phyloP scores from a whole-genome alignment of 768 basidiomycete genomes.

The Russula sp. region DNA sequence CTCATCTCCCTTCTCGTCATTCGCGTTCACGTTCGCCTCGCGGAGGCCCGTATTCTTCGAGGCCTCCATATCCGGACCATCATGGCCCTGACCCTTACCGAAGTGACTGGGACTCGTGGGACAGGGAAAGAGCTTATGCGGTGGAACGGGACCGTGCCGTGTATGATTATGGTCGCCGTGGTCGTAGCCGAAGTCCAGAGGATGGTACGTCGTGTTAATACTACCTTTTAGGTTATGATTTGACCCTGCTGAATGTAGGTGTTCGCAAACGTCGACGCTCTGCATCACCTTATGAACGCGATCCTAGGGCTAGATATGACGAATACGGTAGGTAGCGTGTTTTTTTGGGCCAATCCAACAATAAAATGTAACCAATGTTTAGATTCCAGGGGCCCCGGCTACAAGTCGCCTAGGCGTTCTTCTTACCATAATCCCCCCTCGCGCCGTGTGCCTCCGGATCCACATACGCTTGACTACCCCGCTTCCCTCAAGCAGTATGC shows the following conservation, averaged over 20 bases:
- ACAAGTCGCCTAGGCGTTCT: conserved; percentile 59
- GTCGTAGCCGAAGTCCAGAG: conserved; percentile 79
- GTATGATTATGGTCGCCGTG: conserved; percentile 67
- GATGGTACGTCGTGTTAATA: conserved; percentile 48
- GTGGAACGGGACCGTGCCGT: conserved; percentile 67
- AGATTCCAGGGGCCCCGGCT: conserved; percentile 62
- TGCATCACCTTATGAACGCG: conserved; percentile 75
- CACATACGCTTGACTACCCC: conserved; percentile 78
- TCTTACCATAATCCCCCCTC: conserved; percentile 49
- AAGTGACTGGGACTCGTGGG: conserved; percentile 66
- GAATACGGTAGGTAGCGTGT: conserved; percentile 61
- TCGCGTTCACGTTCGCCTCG: conserved; percentile 81
- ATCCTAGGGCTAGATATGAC: conserved; percentile 78
- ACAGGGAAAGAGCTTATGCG: conserved; percentile 67
- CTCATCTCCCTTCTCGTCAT: conserved; percentile 70
- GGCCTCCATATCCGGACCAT: conserved; percentile 55
- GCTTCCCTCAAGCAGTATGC: conserved; percentile 80
- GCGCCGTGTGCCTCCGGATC: conserved; percentile 65
- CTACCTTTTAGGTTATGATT: not conserved
- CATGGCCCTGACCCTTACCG: conserved; percentile 61
- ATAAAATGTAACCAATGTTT: conserved; percentile 45
- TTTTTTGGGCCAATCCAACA: conserved; percentile 22
- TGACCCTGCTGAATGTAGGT: conserved; percentile 41
- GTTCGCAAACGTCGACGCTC: conserved; percentile 76
- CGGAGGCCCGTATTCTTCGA: conserved; percentile 50